Conservation (phyloP, 176 grass and related monocot genomes). For the Lolium perenne region DNA sequence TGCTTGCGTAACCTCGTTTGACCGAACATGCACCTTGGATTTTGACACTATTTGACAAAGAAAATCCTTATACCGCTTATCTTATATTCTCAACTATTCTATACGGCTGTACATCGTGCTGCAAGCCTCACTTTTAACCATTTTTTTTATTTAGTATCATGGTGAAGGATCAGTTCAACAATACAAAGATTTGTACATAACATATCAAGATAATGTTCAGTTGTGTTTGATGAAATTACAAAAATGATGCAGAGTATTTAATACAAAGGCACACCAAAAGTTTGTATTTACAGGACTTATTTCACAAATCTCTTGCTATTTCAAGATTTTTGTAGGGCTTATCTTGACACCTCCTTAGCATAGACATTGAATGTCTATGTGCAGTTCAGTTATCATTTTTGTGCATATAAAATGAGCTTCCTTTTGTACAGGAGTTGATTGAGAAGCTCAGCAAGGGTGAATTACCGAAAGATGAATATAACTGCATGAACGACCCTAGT, state of each 20-base stretch:
- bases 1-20: neutral
- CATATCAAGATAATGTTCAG: neutral
- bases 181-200: neutral
- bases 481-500: slow-evolving; percentile 88
- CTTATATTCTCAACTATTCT: neutral
- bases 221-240: slow-evolving; percentile 16
- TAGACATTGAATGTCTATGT: slow-evolving; percentile 12
- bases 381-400: slow-evolving; percentile 30
- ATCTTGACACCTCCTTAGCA: neutral
- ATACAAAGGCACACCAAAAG: neutral
- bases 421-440: slow-evolving; percentile 71
- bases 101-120: neutral
- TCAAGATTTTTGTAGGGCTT: neutral
- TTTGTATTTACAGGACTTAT: neutral
- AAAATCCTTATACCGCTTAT: neutral
- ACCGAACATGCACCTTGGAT: neutral
- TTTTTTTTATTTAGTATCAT: neutral
- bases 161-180: slow-evolving; percentile 26
- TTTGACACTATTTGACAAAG: neutral
- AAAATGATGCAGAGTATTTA: neutral
- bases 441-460: slow-evolving; percentile 93
- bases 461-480: slow-evolving; percentile 89
- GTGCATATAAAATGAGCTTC: neutral
- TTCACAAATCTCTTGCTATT: slow-evolving; percentile 6
- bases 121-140: slow-evolving; percentile 2